Evolutionary conservation across 2,329 filamentous ascomycete species (phyloP).

Genomic region (Stemphylium lycopersici): DNA sequence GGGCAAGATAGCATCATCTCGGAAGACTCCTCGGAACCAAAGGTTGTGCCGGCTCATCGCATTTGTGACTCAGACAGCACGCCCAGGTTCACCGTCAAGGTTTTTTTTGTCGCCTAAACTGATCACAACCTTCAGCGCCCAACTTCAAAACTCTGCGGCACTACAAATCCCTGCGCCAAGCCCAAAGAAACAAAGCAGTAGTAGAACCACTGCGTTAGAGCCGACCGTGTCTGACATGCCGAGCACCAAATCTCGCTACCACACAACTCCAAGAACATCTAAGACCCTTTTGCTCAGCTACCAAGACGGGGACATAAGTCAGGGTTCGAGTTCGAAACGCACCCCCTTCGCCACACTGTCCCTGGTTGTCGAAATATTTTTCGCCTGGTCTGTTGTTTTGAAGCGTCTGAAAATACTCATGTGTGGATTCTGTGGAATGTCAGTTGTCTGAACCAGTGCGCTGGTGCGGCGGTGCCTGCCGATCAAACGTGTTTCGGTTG

Average conservation of each 20-base stretch:
- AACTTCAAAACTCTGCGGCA: not conserved
- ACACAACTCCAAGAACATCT: not conserved
- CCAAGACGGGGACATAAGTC: not conserved
- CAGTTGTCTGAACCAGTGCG: not conserved
- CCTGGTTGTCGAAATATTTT: not conserved
- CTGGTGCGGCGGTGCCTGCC: slow-evolving; percentile 13
- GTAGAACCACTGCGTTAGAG: not conserved
- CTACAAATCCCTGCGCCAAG: not conserved
- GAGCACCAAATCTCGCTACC: slow-evolving; percentile 2
- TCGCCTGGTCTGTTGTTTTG: not conserved
- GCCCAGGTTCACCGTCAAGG: not conserved
- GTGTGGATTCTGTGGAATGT: not conserved
- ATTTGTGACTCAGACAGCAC: slow-evolving; percentile 1
- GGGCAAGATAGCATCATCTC: not conserved
- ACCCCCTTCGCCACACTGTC: not conserved
- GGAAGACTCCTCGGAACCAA: not conserved
- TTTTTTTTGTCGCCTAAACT: not conserved
- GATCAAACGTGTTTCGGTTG: slow-evolving; percentile 11
- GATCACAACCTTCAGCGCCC: not conserved
- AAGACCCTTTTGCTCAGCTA: not conserved
- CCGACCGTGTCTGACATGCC: not conserved
- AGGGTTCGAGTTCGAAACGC: not conserved
- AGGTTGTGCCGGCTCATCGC: not conserved
- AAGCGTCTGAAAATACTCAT: not conserved
- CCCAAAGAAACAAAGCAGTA: not conserved